Conservation (phyloP, 352 stramenopile genomes). For the Pythium myriotylum region DNA sequence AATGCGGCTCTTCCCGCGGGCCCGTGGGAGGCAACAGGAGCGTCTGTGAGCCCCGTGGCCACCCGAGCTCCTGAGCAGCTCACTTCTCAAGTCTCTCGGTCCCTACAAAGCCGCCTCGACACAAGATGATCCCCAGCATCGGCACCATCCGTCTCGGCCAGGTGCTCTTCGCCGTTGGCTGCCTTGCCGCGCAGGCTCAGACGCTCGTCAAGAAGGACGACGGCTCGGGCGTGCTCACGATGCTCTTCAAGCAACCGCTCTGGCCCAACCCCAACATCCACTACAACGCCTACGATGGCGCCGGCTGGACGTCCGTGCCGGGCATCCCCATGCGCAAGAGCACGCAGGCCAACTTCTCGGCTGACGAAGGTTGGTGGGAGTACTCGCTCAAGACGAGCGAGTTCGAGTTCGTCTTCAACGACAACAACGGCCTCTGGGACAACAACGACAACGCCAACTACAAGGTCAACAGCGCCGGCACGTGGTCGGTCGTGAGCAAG, state of each 20-base stretch:
- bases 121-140: conserved; percentile 24
- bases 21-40: no score
- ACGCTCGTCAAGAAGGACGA: conserved; percentile 28
- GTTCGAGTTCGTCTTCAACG: conserved; percentile 55
- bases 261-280: conserved; percentile 34
- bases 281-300: conserved; percentile 28
- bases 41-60: no score
- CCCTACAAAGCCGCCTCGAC: not conserved
- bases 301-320: conserved; percentile 26
- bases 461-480: conserved; percentile 35
- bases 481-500: conserved; percentile 43
- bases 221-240: conserved; percentile 26
- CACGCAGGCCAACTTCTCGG: conserved; percentile 29
- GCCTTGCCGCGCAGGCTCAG: conserved; percentile 22
- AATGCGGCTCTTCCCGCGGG: no score
- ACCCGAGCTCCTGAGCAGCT: not conserved
- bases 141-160: conserved; percentile 25
- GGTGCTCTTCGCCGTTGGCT: conserved; percentile 23
- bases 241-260: conserved; percentile 29
- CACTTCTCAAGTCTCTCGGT: conserved; percentile 23
- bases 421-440: conserved; percentile 46
- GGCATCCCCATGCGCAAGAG: conserved; percentile 29
- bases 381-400: conserved; percentile 36
- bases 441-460: conserved; percentile 54
- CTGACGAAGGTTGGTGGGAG: conserved; percentile 40